Evolutionary conservation across 148 eudicot genomes (phyloP), one percentile per base, ranked within the genome.

Genomic region (Pouteria glomerata): DNA sequence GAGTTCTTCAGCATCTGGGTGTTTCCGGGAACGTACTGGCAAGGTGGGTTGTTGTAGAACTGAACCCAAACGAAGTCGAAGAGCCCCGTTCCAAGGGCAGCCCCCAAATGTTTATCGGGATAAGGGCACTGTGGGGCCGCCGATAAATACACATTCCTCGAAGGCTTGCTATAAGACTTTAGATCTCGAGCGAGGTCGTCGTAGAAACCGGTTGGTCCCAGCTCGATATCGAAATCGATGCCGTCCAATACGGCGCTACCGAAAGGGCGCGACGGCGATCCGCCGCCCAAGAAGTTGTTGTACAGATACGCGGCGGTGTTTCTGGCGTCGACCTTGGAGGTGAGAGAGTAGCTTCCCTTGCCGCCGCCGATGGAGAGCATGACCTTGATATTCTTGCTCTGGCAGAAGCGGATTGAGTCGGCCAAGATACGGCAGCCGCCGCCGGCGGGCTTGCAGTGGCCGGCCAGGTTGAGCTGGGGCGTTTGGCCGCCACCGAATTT

Each of bases 51-150:
- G 74, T 89, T 87, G 60, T 94, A 94, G 52, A 91, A 94, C 62
- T 88, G 98, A 1, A 94, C 85, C 97, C 97, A 91, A 29, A 94
- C 90, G n/a, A 78, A 87, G 76, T 91, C 97, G 41, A 94, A 94
- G 1, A 87, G 74, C 14, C 87, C 82, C 0, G 93, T 88, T 3
- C 79, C n/a, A 10, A 91, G 81, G 4, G 98, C 93, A 6, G 67
- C 57, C 1, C 86, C 86, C 33, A 94, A n/a, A 24, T 33, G 61
- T 13, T 27, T 64, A 35, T 91, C 97, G 11, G 96, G 93, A 56
- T 85, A 91, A 0, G 96, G 96, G 42, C 98, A 94, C 73, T 89
- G 97, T n/a, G 98, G 96, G 11, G 97, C 93, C 0, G 84, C 98
- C 0, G 87, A 53, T 39, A 94, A 57, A 82, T 89, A 86, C 69